Evolutionary conservation across 73 alveolate species (phyloP).

Genomic region (Urostyla sp.): DNA sequence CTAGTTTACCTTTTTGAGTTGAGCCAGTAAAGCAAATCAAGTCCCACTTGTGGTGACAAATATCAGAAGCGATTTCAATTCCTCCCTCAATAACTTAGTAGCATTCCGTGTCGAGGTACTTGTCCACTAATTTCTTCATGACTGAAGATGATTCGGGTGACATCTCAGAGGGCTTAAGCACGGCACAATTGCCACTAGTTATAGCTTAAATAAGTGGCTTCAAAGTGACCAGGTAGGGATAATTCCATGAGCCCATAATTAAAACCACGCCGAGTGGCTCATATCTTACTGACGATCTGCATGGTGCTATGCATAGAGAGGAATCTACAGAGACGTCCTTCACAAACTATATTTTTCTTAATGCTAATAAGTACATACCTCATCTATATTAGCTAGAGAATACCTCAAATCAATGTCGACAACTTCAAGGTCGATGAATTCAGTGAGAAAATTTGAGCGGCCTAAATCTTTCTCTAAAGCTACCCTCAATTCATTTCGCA

Average conservation of each 20-base stretch:
- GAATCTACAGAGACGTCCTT: constrained; percentile 67
- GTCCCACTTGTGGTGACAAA: constrained; percentile 88
- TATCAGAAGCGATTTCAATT: constrained; percentile 89
- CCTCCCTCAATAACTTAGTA: constrained; percentile 93
- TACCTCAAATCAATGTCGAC: constrained; percentile 65
- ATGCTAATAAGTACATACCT: background rate
- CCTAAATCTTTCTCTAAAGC: constrained; percentile 79
- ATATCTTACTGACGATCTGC: constrained; percentile 64
- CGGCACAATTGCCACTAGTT: constrained; percentile 93
- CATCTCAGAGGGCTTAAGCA: constrained; percentile 94
- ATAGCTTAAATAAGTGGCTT: constrained; percentile 85
- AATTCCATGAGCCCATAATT: constrained; percentile 96
- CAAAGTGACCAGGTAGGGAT: constrained; percentile 84
- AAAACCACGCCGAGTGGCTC: constrained; percentile 95
- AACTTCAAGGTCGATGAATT: constrained; percentile 44
- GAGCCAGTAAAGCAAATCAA: constrained; percentile 95
- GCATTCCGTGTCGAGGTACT: constrained; percentile 84
- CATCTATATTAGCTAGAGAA: constrained; percentile 41
- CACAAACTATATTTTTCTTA: constrained; percentile 42
- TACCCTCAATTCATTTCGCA: constrained; percentile 64
- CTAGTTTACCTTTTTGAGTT: constrained; percentile 94
- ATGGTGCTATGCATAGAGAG: constrained; percentile 75
- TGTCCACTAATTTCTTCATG: constrained; percentile 78
- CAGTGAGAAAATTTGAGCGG: constrained; percentile 50
- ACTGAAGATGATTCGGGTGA: constrained; percentile 83